Base-by-base conservation (phyloP, 169 alveolate genomes). In the Plasmodium adleri region DNA sequence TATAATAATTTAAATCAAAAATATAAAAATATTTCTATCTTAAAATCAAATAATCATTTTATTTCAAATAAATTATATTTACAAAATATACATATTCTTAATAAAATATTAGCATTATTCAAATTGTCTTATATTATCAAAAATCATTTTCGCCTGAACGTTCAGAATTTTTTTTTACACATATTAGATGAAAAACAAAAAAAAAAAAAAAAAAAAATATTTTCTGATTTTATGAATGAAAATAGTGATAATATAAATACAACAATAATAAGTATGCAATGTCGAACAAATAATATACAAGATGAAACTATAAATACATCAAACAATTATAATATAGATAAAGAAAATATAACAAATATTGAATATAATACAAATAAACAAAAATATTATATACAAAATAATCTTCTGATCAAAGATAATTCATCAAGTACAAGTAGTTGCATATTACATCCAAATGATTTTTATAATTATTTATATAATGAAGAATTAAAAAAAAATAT, bases 391-490 rank as follows among this genome's bases (percentile, higher is more conserved):
- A 39, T 39, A 39, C 10, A 39, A 39, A 39, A 39, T 39, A 39
- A 7, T 5, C 9, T 39, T 39, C 7, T 39, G 1, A 39, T 39
- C 10, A 39, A 68, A 17, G 20, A 13, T 39, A 52, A 12, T 13
- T 28, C 26, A 17, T 54, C 85, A 39, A 71, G 85, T 73, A 17
- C 2, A 12, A 58, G 66, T 26, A 83, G 72, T 64, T 70, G 45
- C 28, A 49, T 83, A 15, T 85, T 85, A 22, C 91, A 63, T 15
- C 91, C 91, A 3, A 68, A 62, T 13, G 83, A 68, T 22, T 72
- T 83, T 10, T 83, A 83, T 62, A 83, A 83, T 83, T 83, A 83
- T 83, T 63, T 83, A 50, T 83, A 70, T 63, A 54, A 83, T 49
- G 56, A 56, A 62, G 91, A 83, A 71, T 47, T 71, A 32, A 39